These are phyloP conservation scores for Candida parachauliodes DNA, from an alignment of 805 yeast genomes.

Conservation along the genomic window DNA sequence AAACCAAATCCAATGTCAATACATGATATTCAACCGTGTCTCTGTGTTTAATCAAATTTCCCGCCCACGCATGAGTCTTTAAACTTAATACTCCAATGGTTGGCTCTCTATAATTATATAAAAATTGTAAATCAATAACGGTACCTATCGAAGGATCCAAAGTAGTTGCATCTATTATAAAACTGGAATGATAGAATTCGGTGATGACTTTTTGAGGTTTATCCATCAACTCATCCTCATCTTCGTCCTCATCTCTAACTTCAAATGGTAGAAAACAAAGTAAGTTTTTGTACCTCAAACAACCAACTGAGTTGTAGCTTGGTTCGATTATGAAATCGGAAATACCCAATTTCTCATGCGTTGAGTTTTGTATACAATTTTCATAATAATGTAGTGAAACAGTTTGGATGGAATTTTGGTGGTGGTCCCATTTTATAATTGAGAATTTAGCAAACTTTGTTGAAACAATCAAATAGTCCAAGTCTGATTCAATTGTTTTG, in stretches of 20 bases:
- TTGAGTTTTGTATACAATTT: constrained; percentile 50
- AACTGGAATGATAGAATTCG: constrained; percentile 48
- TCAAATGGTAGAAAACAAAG: constrained; percentile 71
- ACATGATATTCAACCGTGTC: constrained; percentile 64
- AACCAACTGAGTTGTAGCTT: constrained; percentile 45
- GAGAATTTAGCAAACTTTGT: constrained; percentile 78
- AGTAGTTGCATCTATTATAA: constrained; percentile 52
- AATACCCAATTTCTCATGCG: constrained; percentile 39
- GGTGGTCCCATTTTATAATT: constrained; percentile 65
- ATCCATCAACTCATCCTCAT: constrained; percentile 13
- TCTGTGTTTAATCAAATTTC: constrained; percentile 54
- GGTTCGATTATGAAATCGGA: constrained; percentile 63
- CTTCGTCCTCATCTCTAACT: constrained; percentile 37
- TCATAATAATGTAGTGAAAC: constrained; percentile 86
- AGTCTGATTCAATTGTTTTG: constrained; percentile 43
- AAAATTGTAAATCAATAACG: constrained; percentile 67
- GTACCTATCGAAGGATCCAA: constrained; percentile 57
- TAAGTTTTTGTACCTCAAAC: constrained; percentile 60
- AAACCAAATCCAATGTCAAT: constrained; percentile 60
- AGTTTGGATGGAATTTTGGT: constrained; percentile 55
- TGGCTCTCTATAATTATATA: constrained; percentile 76
- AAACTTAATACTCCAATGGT: constrained; percentile 69
- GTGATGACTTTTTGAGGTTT: neutral
- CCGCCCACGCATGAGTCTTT: constrained; percentile 68
- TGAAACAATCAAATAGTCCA: constrained; percentile 62